A percentile compares a stretch with the other conserved stretches of the same genome.
Conservation (phyloP, 75 land plant species). For the Selaginella moellendorffii region DNA sequence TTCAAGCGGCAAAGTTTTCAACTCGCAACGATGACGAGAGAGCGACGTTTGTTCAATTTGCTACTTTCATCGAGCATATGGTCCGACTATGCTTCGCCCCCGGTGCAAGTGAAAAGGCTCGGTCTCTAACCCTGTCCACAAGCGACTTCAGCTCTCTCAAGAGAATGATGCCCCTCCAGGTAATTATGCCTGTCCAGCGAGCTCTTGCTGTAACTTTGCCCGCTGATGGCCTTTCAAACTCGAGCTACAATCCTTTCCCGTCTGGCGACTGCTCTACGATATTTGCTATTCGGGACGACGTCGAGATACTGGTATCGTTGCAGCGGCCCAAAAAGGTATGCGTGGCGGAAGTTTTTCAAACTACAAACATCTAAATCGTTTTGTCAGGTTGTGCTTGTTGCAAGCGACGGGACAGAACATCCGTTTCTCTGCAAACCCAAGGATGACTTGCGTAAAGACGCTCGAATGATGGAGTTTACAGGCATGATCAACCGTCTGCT, state of each 20-base stretch:
- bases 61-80: constrained; percentile 66
- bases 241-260: constrained; percentile 53
- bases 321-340: constrained; percentile 95
- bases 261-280: constrained; percentile 56
- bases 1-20: constrained; percentile 74
- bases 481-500: constrained; percentile 86
- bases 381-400: constrained; percentile 69
- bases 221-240: constrained; percentile 38
- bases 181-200: constrained; percentile 91
- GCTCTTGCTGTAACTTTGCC: constrained; percentile 85
- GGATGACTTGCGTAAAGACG: constrained; percentile 98
- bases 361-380: too few relatives aligned
- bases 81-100: constrained; percentile 71
- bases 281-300: constrained; percentile 83
- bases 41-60: constrained; percentile 60
- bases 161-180: constrained; percentile 92
- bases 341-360: too few relatives aligned
- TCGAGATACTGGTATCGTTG: constrained; percentile 89
- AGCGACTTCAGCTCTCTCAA: constrained; percentile 76
- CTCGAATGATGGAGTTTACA: constrained; percentile 99
- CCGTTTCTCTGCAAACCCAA: constrained; percentile 98
- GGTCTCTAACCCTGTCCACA: constrained; percentile 46
- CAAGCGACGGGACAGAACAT: constrained; percentile 78
- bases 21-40: constrained; percentile 41
- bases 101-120: constrained; percentile 52